Conservation (phyloP, 192 early-diverging fungal species). For the Backusella tuberculispora region DNA sequence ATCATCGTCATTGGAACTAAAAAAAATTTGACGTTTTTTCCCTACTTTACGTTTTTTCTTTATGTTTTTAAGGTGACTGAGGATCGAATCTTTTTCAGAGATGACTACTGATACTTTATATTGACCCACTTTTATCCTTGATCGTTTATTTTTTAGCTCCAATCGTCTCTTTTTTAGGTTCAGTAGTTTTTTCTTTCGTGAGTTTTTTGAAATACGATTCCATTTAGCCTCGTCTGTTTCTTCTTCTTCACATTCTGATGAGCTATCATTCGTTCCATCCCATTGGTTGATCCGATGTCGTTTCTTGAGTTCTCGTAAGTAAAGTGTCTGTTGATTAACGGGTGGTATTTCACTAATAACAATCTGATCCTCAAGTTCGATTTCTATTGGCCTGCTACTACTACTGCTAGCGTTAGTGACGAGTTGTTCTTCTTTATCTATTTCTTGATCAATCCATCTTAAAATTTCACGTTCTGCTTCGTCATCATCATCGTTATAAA, state of each 20-base stretch:
- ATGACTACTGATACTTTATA: neutral
- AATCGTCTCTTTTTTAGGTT: neutral
- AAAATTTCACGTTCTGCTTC: constrained; percentile 16
- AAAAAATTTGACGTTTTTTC: neutral
- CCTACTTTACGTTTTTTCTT: neutral
- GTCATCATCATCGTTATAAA: neutral
- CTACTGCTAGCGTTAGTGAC: too few relatives aligned
- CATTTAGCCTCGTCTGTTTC: neutral
- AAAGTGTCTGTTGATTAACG: neutral
- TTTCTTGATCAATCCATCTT: constrained; percentile 22
- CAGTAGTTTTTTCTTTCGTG: neutral
- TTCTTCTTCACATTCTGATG: neutral
- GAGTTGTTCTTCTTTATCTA: neutral
- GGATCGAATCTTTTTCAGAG: neutral
- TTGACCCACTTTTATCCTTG: neutral
- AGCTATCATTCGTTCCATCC: constrained; percentile 27
- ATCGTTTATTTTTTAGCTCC: neutral
- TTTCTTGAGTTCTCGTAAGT: neutral
- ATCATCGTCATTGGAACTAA: neutral
- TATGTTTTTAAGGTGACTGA: neutral
- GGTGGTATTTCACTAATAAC: constrained; percentile 24
- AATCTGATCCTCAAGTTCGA: constrained; percentile 15
- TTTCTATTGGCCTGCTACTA: neutral
- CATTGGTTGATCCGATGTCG: constrained; percentile 22
- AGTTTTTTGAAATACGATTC: neutral